These are phyloP conservation scores for Russula vinacea DNA, from an alignment of 768 basidiomycete species.

Conservation along the genomic window DNA sequence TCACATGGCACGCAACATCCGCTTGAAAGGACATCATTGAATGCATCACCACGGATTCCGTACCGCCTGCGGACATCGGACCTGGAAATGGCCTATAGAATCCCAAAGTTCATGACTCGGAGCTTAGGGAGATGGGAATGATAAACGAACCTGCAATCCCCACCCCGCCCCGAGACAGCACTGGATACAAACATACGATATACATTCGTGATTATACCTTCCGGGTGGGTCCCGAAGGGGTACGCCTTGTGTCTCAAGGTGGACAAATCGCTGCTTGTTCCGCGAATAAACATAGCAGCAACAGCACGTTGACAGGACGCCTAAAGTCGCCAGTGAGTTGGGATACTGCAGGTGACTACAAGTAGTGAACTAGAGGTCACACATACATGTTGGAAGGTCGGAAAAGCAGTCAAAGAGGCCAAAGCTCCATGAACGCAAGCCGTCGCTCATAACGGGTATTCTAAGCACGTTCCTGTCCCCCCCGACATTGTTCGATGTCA, in stretches of 20 bases:
- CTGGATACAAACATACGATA: not conserved
- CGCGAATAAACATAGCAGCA: constrained; percentile 4
- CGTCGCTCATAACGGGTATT: not conserved
- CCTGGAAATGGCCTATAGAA: not conserved
- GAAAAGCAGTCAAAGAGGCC: constrained; percentile 5
- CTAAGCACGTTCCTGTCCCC: not conserved
- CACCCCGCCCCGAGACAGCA: not conserved
- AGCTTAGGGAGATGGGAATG: not conserved
- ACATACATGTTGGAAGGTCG: constrained; percentile 7
- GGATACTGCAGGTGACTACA: not conserved
- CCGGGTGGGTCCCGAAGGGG: not conserved
- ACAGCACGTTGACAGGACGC: not conserved
- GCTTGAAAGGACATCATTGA: not conserved
- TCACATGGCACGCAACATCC: not conserved
- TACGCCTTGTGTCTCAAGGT: constrained; percentile 4
- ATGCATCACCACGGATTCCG: constrained; percentile 1
- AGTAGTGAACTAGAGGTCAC: not conserved
- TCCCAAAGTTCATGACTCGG: not conserved
- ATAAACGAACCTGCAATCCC: not conserved
- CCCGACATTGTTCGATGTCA: not conserved
- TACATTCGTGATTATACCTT: not conserved
- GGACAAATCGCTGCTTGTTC: not conserved
- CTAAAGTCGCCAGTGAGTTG: not conserved
- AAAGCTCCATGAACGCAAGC: not conserved
- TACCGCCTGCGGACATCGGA: constrained; percentile 4